These are phyloP conservation scores for Cutaneotrichosporon cyanovorans DNA, from an alignment of 1,284 basidiomycete species.

Conservation along the genomic window DNA sequence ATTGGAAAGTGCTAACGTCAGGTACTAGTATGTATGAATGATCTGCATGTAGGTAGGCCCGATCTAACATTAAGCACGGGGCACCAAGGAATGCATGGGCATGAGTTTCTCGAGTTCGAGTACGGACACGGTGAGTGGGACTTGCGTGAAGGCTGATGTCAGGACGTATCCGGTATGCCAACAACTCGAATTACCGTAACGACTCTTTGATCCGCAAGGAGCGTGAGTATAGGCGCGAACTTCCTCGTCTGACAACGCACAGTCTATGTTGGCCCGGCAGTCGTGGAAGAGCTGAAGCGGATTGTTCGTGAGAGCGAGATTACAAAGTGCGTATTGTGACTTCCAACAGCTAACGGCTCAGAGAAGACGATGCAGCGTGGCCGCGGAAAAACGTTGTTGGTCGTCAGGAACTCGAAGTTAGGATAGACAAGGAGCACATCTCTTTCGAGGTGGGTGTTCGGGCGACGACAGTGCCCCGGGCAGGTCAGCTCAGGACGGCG, in stretches of 20 bases:
- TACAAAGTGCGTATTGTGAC: slow-evolving; percentile 60
- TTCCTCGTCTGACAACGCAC: slow-evolving; percentile 15
- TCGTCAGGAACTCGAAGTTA: slow-evolving; percentile 93
- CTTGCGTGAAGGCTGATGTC: background rate
- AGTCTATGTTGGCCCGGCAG: slow-evolving; percentile 92
- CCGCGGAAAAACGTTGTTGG: slow-evolving; percentile 98
- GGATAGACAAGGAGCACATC: slow-evolving; percentile 90
- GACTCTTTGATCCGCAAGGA: slow-evolving; percentile 97
- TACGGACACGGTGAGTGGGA: slow-evolving; percentile 67
- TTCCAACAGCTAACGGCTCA: slow-evolving; percentile 45
- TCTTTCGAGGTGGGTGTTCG: slow-evolving; percentile 81
- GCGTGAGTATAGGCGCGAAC: slow-evolving; percentile 56
- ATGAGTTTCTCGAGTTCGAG: slow-evolving; percentile 98
- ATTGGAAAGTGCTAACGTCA: slow-evolving; percentile 33
- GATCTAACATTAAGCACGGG: slow-evolving; percentile 60
- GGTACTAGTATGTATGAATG: slow-evolving; percentile 68
- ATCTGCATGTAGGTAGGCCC: background rate
- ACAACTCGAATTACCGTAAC: slow-evolving; percentile 98
- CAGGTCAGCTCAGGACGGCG: background rate
- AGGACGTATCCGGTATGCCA: slow-evolving; percentile 87
- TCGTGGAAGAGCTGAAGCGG: slow-evolving; percentile 86
- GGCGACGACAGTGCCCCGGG: slow-evolving; percentile 53
- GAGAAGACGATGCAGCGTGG: slow-evolving; percentile 97
- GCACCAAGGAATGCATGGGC: slow-evolving; percentile 90
- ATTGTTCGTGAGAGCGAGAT: slow-evolving; percentile 95